phyloP scores from a whole-genome alignment of 1,284 basidiomycete species.

The Omphalotus olearius region DNA sequence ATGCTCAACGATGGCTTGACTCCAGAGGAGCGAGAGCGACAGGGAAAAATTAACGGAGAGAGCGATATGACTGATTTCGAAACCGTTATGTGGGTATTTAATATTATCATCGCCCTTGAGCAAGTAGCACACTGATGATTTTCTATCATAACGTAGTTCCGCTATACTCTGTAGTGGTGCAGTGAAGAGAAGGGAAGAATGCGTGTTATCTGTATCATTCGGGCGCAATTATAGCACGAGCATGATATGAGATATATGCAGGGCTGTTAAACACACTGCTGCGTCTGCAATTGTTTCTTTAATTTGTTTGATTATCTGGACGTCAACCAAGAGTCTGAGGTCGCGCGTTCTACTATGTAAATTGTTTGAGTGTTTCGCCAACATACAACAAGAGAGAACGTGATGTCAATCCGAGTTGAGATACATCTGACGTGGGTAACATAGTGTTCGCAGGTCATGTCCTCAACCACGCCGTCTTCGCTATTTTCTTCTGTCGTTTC shows the following conservation, averaged over 20 bases:
- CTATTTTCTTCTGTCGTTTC: slow-evolving; percentile 78
- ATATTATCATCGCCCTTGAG: neutral
- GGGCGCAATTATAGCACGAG: too few species aligned
- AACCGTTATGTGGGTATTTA: slow-evolving; percentile 1
- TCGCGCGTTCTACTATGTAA: too few species aligned
- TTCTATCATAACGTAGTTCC: too few species aligned
- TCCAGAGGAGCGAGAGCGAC: slow-evolving; percentile 5
- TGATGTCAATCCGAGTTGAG: too few species aligned
- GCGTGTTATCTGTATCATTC: too few species aligned
- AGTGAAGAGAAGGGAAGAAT: neutral
- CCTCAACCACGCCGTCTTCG: slow-evolving; percentile 86
- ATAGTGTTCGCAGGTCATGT: slow-evolving; percentile 37
- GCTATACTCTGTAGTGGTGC: neutral
- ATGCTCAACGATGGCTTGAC: slow-evolving; percentile 3
- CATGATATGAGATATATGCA: too few species aligned
- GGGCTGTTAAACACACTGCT: too few species aligned
- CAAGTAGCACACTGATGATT: neutral
- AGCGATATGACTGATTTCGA: slow-evolving; percentile 8
- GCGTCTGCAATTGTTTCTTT: too few species aligned
- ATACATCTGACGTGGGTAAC: neutral
- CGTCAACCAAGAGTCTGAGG: too few species aligned
- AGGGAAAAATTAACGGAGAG: slow-evolving; percentile 7
- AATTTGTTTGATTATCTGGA: too few species aligned
- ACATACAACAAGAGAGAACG: neutral
- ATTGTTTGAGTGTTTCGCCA: too few species aligned